phyloP scores from a whole-genome alignment of 1,284 basidiomycete genomes.

The Cutaneotrichosporon dermatis region DNA sequence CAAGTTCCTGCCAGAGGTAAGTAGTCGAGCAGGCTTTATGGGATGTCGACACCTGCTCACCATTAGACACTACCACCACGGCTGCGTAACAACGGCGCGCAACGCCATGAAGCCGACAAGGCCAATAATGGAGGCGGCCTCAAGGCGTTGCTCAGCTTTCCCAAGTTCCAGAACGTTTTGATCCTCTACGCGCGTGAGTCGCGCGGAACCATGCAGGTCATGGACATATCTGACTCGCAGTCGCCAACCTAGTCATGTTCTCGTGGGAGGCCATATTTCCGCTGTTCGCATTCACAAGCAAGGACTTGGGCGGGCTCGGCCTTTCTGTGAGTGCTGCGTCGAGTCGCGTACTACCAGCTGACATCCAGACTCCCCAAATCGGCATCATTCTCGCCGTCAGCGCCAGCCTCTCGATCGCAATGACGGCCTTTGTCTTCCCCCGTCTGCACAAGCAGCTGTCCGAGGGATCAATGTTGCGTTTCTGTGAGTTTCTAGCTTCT shows the following conservation, averaged over 20 bases:
- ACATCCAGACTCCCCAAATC: constrained; percentile 31
- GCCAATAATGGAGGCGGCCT: constrained; percentile 14
- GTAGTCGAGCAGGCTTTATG: not conserved
- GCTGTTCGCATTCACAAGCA: constrained; percentile 35
- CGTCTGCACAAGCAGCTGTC: constrained; percentile 24
- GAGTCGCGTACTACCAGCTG: not conserved
- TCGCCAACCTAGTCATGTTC: constrained; percentile 33
- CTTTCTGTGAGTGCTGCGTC: constrained; percentile 23
- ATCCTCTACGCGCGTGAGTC: constrained; percentile 33
- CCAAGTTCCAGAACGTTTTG: constrained; percentile 29
- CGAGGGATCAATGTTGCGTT: constrained; percentile 19
- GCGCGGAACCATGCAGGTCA: not conserved
- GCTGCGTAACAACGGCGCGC: constrained; percentile 1
- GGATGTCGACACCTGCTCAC: not conserved
- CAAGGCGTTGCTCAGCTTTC: constrained; percentile 21
- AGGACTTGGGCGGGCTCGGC: constrained; percentile 34
- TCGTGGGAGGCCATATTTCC: constrained; percentile 41
- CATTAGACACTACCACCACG: constrained; percentile 14
- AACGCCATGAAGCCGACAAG: constrained; percentile 14
- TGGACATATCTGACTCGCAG: constrained; percentile 8
- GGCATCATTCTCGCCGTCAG: constrained; percentile 33
- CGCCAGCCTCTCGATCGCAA: constrained; percentile 33
- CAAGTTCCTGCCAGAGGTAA: constrained; percentile 37
- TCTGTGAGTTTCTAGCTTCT: constrained; percentile 18
- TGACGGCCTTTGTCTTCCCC: constrained; percentile 39